These are phyloP conservation scores for Aspergillus unguis DNA, from an alignment of 2,329 filamentous ascomycete genomes.

Conservation along the genomic window DNA sequence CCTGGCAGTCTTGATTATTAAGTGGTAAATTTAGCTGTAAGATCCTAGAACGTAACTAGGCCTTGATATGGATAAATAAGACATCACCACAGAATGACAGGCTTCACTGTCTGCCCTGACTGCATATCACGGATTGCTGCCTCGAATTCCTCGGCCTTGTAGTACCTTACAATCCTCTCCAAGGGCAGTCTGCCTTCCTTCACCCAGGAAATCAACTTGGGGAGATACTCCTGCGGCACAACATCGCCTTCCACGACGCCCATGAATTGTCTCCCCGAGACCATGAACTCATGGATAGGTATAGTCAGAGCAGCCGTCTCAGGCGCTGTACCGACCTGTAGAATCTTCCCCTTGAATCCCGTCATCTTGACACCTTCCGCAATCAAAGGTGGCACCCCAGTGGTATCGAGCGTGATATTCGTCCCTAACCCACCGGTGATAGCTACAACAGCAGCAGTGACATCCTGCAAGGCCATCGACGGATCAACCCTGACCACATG, in stretches of 20 bases:
- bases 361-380: constrained; percentile 44
- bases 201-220: constrained; percentile 51
- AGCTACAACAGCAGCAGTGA: constrained; percentile 36
- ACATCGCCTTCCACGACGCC: constrained; percentile 50
- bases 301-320: constrained; percentile 44
- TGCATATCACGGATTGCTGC: constrained; percentile 27
- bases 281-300: constrained; percentile 47
- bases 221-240: constrained; percentile 40
- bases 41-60: no score
- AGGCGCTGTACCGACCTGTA: constrained; percentile 51
- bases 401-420: constrained; percentile 51
- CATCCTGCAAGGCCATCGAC: constrained; percentile 17
- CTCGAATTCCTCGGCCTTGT: constrained; percentile 34
- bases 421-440: constrained; percentile 40
- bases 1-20: no score
- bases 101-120: constrained; percentile 29
- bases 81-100: constrained; percentile 27
- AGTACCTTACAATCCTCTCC: constrained; percentile 46
- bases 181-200: constrained; percentile 47
- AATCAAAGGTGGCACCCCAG: constrained; percentile 45
- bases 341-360: constrained; percentile 46
- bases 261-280: constrained; percentile 47
- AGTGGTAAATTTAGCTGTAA: no score
- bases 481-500: constrained; percentile 34
- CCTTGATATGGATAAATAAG: no score